Conservation (phyloP, 257 asterid species). For the Galeopsis tetrahit region DNA sequence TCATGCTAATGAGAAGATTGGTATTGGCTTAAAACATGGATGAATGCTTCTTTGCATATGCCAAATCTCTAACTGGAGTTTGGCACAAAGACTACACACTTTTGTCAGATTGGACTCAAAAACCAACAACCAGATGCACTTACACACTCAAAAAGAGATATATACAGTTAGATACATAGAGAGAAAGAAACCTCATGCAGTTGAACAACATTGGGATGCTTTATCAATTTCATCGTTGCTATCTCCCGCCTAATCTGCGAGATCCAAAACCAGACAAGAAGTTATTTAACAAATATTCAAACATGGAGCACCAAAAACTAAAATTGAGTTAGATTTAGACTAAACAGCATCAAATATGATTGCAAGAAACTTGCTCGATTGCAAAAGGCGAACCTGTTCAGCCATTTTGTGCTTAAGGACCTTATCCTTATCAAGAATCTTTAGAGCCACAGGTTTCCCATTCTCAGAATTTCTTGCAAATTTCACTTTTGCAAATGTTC, state of each 20-base stretch:
- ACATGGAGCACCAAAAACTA: not conserved
- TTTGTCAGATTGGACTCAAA: slow-evolving; percentile 11
- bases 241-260: slow-evolving; percentile 88
- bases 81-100: slow-evolving; percentile 6
- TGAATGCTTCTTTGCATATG: slow-evolving; percentile 10
- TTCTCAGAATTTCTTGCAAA: slow-evolving; percentile 85
- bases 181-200: slow-evolving; percentile 64
- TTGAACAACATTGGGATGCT: slow-evolving; percentile 83
- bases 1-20: slow-evolving; percentile 23
- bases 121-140: not conserved
- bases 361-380: not conserved
- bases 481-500: slow-evolving; percentile 92
- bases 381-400: slow-evolving; percentile 61
- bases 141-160: slow-evolving; percentile 17
- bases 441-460: slow-evolving; percentile 77
- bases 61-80: slow-evolving; percentile 5
- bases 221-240: slow-evolving; percentile 87
- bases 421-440: slow-evolving; percentile 90
- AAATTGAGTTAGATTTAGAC: not conserved
- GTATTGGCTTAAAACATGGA: not conserved
- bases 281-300: not conserved
- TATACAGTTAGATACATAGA: slow-evolving; percentile 17
- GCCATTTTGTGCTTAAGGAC: slow-evolving; percentile 96
- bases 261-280: slow-evolving; percentile 29
- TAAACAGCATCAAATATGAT: not conserved